Base-by-base conservation (phyloP, 1,139 yeast genomes). In the Nematodospora anomalae region DNA sequence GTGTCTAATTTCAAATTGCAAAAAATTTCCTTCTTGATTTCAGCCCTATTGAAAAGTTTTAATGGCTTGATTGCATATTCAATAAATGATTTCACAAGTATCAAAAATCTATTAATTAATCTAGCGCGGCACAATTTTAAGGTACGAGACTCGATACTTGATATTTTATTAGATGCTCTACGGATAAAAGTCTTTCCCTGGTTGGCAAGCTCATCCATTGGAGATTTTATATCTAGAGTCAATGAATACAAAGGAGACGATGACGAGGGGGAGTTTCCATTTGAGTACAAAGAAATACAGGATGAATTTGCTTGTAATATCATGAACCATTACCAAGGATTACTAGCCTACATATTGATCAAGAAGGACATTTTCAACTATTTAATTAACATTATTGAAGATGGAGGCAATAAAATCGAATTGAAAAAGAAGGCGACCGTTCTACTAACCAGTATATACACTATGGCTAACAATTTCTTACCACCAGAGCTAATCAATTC, bases 31-130 rank as follows among this genome's bases (percentile, higher is more conserved):
- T 71, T 76, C 32, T 67, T 87, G 9, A 58, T 90, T 3, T 65
- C 86, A 0, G 58, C 75, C 3, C 60, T 87, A 20, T 60, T 92
- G 35, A 83, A 86, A 43, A 74, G 80, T 32, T 84, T 94, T 79
- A 73, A 85, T 13, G 98, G 98, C 0, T 55, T 89, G 9, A 72
- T 84, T 46, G 76, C 84, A 6, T 76, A 83, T 48, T 73, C 87
- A 0, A 69, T 76, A 38, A 68, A 81, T 46, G 60, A 77, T 41
- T 83, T 79, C 48, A 68, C 68, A 36, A 74, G 83, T 21, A 51
- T 92, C 13, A 64, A 63, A 30, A 79, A 79, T 38, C 63, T 92
- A 25, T 62, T 90, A 2, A 64, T 72, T 26, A 83, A 90, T 52
- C 62, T 90, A 37, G 67, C 68, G 20, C 77, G 80, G 37, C 83